These are phyloP conservation scores for Chaetothyriales sp. DNA, from an alignment of 2,329 filamentous ascomycete genomes.

Conservation along the genomic window DNA sequence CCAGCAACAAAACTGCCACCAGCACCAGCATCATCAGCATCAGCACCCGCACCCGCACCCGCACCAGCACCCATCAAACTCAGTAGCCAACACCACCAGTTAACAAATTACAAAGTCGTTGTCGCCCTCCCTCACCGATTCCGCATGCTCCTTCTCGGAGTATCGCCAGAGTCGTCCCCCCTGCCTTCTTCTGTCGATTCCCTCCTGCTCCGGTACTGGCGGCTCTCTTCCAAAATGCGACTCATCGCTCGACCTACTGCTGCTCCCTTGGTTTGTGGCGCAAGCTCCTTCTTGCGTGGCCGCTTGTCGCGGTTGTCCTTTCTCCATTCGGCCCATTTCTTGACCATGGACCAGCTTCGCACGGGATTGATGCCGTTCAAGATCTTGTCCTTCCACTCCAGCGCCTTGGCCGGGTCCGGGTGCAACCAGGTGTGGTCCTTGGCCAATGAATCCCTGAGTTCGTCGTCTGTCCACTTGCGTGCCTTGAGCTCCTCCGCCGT, in stretches of 20 bases:
- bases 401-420: slow-evolving; percentile 10
- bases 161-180: not conserved
- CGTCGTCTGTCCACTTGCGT: slow-evolving; percentile 15
- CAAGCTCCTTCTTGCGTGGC: slow-evolving; percentile 13
- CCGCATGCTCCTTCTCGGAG: not conserved
- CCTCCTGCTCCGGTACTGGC: not conserved
- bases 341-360: slow-evolving; percentile 16
- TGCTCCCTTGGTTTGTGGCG: not conserved
- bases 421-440: slow-evolving; percentile 14
- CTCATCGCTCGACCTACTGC: not conserved
- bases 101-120: not conserved
- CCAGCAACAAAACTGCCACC: slow-evolving; percentile 12
- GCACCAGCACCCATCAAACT: slow-evolving; percentile 2
- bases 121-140: not conserved
- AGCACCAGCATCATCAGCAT: slow-evolving; percentile 9
- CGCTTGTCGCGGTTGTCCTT: slow-evolving; percentile 13
- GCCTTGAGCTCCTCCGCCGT: slow-evolving; percentile 6
- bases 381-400: slow-evolving; percentile 13
- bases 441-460: slow-evolving; percentile 11
- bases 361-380: slow-evolving; percentile 16
- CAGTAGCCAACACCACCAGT: not conserved
- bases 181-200: not conserved
- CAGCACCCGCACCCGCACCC: slow-evolving; percentile 9
- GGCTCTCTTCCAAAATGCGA: not conserved
- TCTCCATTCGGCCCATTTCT: slow-evolving; percentile 17